Conservation (phyloP, 1,284 basidiomycete species). For the Tilletiopsis washingtonensis region DNA sequence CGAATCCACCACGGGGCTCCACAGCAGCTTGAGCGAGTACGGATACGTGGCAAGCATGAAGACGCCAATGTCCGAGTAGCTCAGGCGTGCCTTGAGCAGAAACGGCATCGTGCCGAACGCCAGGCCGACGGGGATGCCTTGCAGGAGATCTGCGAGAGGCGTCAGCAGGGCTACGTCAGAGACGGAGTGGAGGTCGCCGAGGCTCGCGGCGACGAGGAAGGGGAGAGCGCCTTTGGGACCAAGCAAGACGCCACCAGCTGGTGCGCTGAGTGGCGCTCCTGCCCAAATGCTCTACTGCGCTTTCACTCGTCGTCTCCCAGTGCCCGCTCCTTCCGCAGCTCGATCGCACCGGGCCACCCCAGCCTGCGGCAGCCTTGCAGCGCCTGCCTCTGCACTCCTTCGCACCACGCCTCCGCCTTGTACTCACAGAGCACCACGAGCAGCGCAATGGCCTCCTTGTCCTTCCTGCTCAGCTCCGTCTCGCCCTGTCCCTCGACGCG, state of each 20-base stretch:
- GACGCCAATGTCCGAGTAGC: conserved; percentile 90
- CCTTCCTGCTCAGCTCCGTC: conserved; percentile 50
- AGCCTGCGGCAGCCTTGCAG: too few relatives aligned
- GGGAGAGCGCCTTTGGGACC: not conserved
- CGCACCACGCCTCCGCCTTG: not conserved
- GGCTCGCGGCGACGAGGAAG: not conserved
- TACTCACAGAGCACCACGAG: conserved; percentile 79
- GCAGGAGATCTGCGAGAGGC: conserved; percentile 82
- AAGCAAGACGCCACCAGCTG: conserved; percentile 15
- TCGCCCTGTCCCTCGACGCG: not conserved
- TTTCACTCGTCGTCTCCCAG: not conserved
- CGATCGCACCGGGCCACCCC: too few relatives aligned
- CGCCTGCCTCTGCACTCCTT: not conserved
- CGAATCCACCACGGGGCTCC: conserved; percentile 96
- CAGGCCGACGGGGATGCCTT: conserved; percentile 82
- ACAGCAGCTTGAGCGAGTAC: conserved; percentile 91
- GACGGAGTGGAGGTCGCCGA: not conserved
- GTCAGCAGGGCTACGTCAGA: not conserved
- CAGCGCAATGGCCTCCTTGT: conserved; percentile 76
- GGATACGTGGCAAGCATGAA: conserved; percentile 93
- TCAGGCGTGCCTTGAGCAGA: conserved; percentile 84
- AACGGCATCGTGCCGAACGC: conserved; percentile 83
- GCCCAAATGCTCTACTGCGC: not conserved
- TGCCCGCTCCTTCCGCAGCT: not conserved
- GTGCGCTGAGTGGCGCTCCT: not conserved